These are phyloP conservation scores for Pisolithus microcarpus DNA, from an alignment of 768 basidiomycete species.

Conservation along the genomic window DNA sequence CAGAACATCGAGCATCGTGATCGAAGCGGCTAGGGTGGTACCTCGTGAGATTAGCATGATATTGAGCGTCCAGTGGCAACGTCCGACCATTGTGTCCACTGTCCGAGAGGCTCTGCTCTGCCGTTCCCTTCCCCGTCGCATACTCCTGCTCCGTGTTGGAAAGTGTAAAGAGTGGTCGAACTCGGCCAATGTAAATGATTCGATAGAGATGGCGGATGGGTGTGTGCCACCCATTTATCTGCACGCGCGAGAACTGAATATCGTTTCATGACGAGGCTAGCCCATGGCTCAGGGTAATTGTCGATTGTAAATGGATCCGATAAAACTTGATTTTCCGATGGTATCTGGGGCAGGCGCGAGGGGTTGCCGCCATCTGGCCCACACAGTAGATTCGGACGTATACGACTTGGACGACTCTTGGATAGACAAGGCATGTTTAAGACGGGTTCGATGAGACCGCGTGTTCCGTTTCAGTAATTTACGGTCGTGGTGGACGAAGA, in stretches of 20 bases:
- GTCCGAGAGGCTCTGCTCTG: slow-evolving; percentile 14
- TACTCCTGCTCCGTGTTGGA: slow-evolving; percentile 8
- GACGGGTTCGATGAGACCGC: no score
- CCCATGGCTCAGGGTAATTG: slow-evolving; percentile 2
- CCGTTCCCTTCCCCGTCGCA: slow-evolving; percentile 2
- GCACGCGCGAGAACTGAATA: slow-evolving; percentile 22
- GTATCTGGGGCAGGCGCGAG: slow-evolving; percentile 18
- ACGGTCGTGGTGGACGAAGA: no score
- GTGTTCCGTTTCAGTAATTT: no score
- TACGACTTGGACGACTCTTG: no score
- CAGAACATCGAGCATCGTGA: slow-evolving; percentile 1
- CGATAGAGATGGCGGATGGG: slow-evolving; percentile 17
- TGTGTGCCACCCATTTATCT: slow-evolving; percentile 21
- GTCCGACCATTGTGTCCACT: slow-evolving; percentile 20
- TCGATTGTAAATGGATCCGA: slow-evolving; percentile 7
- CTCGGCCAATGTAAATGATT: slow-evolving; percentile 16
- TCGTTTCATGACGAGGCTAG: slow-evolving; percentile 18
- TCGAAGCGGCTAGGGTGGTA: slow-evolving; percentile 14
- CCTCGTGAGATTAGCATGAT: slow-evolving; percentile 7
- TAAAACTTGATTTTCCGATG: slow-evolving; percentile 8
- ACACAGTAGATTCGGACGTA: no score
- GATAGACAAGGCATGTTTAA: no score
- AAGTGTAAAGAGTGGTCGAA: slow-evolving; percentile 13
- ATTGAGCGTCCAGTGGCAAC: slow-evolving; percentile 8
- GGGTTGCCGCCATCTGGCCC: neutral